These are phyloP conservation scores for Pochonia chlamydosporia DNA, from an alignment of 2,329 filamentous ascomycete genomes.

Conservation along the genomic window DNA sequence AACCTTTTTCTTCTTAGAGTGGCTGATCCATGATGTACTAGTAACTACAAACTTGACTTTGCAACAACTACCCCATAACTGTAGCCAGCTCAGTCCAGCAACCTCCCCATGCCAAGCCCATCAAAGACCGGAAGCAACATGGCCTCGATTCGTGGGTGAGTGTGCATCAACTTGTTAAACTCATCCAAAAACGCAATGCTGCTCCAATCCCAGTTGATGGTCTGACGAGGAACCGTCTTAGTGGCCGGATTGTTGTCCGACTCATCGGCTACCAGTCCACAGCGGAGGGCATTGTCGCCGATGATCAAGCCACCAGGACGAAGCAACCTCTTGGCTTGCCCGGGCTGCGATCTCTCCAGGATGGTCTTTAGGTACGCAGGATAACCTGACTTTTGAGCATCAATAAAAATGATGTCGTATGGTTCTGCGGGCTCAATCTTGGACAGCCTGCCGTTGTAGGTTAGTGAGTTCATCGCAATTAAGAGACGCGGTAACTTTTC, in stretches of 20 bases:
- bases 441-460: slow-evolving; percentile 16
- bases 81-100: slow-evolving; percentile 5
- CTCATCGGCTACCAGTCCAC: slow-evolving; percentile 33
- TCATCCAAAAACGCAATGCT: slow-evolving; percentile 6
- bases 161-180: slow-evolving; percentile 5
- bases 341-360: slow-evolving; percentile 30
- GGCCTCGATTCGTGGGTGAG: slow-evolving; percentile 3
- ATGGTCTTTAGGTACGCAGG: slow-evolving; percentile 34
- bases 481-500: background rate
- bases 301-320: background rate
- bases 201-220: slow-evolving; percentile 5
- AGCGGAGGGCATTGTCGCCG: slow-evolving; percentile 41
- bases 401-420: slow-evolving; percentile 42
- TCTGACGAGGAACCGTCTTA: slow-evolving; percentile 2
- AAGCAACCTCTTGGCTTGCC: slow-evolving; percentile 18
- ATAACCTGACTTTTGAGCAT: slow-evolving; percentile 40
- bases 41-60: too few relatives aligned
- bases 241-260: slow-evolving; percentile 3
- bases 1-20: too few relatives aligned
- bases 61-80: too few relatives aligned
- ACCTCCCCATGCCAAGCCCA: slow-evolving; percentile 2
- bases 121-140: slow-evolving; percentile 7
- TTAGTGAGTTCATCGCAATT: background rate
- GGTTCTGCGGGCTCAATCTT: slow-evolving; percentile 28
- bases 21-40: too few relatives aligned